phyloP scores from a whole-genome alignment of 305 asterid genomes.

The Petunia hybrid region DNA sequence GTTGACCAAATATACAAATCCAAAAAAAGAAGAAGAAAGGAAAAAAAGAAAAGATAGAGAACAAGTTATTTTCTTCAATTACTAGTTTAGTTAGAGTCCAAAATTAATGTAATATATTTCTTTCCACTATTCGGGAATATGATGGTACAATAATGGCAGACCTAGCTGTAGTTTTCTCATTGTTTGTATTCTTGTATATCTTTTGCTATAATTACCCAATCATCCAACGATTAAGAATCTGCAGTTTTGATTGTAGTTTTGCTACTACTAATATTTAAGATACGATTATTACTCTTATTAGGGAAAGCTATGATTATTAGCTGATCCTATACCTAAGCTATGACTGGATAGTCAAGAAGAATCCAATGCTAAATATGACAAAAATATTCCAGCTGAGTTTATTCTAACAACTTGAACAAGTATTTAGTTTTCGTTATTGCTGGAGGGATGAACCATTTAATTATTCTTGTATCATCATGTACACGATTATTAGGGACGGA shows the following conservation, averaged over 20 bases:
- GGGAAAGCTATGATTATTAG: not conserved
- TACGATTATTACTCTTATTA: not conserved
- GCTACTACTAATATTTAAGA: not conserved
- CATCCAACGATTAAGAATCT: conserved; percentile 1
- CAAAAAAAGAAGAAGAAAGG: too few species aligned
- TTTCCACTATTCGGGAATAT: conserved; percentile 9
- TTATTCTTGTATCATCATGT: not conserved
- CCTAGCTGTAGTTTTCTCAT: not conserved
- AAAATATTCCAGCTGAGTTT: not conserved
- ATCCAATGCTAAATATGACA: conserved; percentile 29
- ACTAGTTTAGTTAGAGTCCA: not conserved
- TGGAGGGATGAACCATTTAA: not conserved
- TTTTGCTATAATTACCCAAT: conserved; percentile 1
- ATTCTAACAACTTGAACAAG: not conserved
- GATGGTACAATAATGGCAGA: not conserved
- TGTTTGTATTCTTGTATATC: not conserved
- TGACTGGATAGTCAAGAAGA: not conserved
- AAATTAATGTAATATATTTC: not conserved
- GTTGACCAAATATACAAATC: conserved; percentile 16
- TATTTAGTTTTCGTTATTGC: conserved; percentile 14
- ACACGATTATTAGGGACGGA: too few species aligned
- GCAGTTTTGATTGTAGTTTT: not conserved
- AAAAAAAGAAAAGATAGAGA: not conserved
- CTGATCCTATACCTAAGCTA: not conserved
- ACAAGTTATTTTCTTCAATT: not conserved